Conservation (phyloP, 2,329 filamentous ascomycete genomes). For the Calonectria naviculata region DNA sequence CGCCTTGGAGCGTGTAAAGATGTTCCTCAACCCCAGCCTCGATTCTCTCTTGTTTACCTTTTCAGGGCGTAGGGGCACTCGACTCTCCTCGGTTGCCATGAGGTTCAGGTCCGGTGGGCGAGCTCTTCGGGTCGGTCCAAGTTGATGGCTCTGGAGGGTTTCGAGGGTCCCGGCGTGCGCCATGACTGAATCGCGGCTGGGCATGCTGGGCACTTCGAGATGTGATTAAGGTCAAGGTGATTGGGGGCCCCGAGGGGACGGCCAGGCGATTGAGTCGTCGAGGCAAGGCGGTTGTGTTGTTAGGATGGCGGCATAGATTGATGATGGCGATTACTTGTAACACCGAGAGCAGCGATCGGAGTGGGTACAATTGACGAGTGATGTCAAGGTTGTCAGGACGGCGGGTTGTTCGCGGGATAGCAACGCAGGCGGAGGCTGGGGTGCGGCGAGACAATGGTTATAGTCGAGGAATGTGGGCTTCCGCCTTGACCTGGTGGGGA, state of each 20-base stretch:
- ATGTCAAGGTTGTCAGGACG: constrained; percentile 11
- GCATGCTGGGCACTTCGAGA: constrained; percentile 24
- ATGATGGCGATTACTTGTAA: background rate
- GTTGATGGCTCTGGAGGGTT: constrained; percentile 37
- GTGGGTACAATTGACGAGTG: background rate
- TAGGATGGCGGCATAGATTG: constrained; percentile 30
- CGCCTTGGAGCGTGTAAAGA: constrained; percentile 61
- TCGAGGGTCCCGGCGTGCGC: constrained; percentile 37
- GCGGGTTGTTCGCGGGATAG: background rate
- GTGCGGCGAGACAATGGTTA: constrained; percentile 19
- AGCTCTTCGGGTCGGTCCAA: constrained; percentile 32
- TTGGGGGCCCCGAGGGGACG: constrained; percentile 17
- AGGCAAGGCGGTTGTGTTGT: constrained; percentile 20
- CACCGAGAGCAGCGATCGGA: background rate
- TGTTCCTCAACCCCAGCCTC: constrained; percentile 60
- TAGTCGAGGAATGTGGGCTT: constrained; percentile 33
- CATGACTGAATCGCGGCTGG: constrained; percentile 41
- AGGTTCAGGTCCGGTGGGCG: constrained; percentile 39
- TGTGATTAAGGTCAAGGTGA: background rate
- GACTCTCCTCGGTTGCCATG: constrained; percentile 45
- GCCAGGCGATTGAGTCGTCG: constrained; percentile 22
- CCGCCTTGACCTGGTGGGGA: constrained; percentile 23
- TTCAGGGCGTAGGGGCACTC: constrained; percentile 55
- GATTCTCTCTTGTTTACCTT: constrained; percentile 62
- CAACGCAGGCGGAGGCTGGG: constrained; percentile 8